Conservation (phyloP, 345 rosid species). For the Litchi chinensis region DNA sequence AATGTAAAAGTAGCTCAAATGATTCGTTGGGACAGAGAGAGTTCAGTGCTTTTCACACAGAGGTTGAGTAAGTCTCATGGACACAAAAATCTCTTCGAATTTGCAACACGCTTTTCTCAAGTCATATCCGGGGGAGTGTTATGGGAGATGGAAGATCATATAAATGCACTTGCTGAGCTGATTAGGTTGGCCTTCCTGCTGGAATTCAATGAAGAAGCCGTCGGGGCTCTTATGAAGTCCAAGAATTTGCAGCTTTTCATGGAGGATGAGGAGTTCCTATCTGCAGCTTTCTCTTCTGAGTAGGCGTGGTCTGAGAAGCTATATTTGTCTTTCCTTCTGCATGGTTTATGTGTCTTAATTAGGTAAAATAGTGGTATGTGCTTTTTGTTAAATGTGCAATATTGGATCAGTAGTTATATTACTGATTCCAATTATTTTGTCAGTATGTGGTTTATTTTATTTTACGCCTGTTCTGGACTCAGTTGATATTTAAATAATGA, state of each 20-base stretch:
- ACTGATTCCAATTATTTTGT: neutral
- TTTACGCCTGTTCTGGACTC: neutral
- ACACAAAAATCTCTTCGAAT: conserved; percentile 41
- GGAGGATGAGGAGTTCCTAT: conserved; percentile 57
- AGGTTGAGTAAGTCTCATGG: conserved; percentile 40
- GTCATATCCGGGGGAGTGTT: conserved; percentile 54
- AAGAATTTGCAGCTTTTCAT: conserved; percentile 49
- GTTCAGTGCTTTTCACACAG: conserved; percentile 40
- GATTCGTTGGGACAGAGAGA: conserved; percentile 62
- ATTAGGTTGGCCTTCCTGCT: conserved; percentile 57
- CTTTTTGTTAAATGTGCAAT: neutral
- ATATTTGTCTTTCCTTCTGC: neutral
- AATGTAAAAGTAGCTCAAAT: conserved; percentile 25
- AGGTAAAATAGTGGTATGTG: neutral
- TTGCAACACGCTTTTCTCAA: conserved; percentile 54
- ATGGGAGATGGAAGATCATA: conserved; percentile 52
- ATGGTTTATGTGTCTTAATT: neutral
- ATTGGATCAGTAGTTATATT: neutral
- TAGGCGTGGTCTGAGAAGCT: conserved; percentile 8
- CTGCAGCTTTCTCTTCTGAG: conserved; percentile 33
- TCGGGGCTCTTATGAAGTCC: conserved; percentile 53
- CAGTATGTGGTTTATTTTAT: neutral
- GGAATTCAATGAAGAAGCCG: conserved; percentile 52
- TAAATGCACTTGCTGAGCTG: conserved; percentile 47
- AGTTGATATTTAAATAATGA: neutral